Percentiles rank a stretch among this genome's conserved stretches.
Conservation (phyloP, 352 stramenopile species). For the Globisporangium sylvaticum region DNA sequence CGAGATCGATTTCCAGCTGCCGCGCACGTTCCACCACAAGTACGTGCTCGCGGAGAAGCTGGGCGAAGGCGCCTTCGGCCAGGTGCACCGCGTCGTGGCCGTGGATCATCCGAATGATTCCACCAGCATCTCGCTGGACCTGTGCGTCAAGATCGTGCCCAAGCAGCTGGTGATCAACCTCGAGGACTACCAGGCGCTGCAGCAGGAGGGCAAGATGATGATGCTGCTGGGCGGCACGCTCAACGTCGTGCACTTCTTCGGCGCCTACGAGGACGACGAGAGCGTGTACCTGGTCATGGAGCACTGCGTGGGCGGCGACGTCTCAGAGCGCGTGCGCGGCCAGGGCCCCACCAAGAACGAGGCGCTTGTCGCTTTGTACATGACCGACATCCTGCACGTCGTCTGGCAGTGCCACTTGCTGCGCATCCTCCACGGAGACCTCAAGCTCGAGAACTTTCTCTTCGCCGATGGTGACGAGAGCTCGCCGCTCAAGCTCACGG, state of each 20-base stretch:
- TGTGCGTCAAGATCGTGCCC: slow-evolving; percentile 75
- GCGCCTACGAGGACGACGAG: slow-evolving; percentile 68
- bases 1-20: slow-evolving; percentile 66
- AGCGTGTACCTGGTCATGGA: slow-evolving; percentile 82
- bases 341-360: slow-evolving; percentile 20
- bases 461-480: slow-evolving; percentile 55
- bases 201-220: slow-evolving; percentile 78
- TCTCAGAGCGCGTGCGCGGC: slow-evolving; percentile 29
- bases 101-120: slow-evolving; percentile 8
- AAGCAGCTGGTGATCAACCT: slow-evolving; percentile 61
- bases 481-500: slow-evolving; percentile 72
- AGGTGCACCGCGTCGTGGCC: slow-evolving; percentile 52
- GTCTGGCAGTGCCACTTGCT: slow-evolving; percentile 79
- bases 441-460: slow-evolving; percentile 83
- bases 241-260: slow-evolving; percentile 83
- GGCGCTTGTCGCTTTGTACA: slow-evolving; percentile 50
- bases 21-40: slow-evolving; percentile 46
- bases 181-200: slow-evolving; percentile 56
- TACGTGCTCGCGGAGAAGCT: slow-evolving; percentile 54
- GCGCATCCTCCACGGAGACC: slow-evolving; percentile 63
- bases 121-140: slow-evolving; percentile 30
- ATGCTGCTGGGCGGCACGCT: slow-evolving; percentile 68
- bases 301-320: slow-evolving; percentile 69
- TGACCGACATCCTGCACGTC: slow-evolving; percentile 75
- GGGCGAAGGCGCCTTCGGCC: slow-evolving; percentile 67